Conservation (phyloP, 2,329 filamentous ascomycete species). For the Colletotrichum godetiae region DNA sequence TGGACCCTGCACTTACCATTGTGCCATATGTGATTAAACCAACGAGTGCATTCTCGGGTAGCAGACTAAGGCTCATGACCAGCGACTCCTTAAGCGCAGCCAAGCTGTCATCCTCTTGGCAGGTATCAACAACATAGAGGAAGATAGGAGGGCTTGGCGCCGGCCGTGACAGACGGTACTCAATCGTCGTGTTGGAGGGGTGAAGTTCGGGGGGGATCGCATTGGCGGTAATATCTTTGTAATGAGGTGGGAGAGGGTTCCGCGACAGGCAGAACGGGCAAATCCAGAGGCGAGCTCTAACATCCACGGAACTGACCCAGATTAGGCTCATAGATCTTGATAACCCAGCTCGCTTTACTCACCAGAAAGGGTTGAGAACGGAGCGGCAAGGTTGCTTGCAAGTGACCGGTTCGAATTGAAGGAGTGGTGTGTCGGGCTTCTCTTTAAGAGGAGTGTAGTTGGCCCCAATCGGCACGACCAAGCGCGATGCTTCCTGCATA, state of each 20-base stretch:
- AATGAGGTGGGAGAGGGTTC: slow-evolving; percentile 85
- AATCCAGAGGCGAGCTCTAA: slow-evolving; percentile 86
- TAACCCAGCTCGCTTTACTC: slow-evolving; percentile 46
- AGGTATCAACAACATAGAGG: slow-evolving; percentile 88
- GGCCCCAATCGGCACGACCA: slow-evolving; percentile 95
- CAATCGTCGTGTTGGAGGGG: slow-evolving; percentile 86
- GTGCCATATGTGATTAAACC: slow-evolving; percentile 91
- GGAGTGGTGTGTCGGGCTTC: slow-evolving; percentile 86
- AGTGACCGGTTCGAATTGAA: slow-evolving; percentile 96
- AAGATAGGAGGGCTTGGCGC: slow-evolving; percentile 90
- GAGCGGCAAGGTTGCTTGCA: slow-evolving; percentile 97
- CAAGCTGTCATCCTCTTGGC: slow-evolving; percentile 88
- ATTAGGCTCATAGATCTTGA: slow-evolving; percentile 9
- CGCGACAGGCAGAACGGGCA: slow-evolving; percentile 89
- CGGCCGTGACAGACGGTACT: slow-evolving; percentile 83
- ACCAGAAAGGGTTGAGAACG: slow-evolving; percentile 98
- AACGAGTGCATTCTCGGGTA: slow-evolving; percentile 84
- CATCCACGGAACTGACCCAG: slow-evolving; percentile 77
- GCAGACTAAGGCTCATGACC: slow-evolving; percentile 84
- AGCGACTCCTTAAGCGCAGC: slow-evolving; percentile 86
- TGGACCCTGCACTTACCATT: slow-evolving; percentile 70
- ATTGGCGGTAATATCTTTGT: slow-evolving; percentile 89
- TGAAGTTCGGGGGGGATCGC: slow-evolving; percentile 87
- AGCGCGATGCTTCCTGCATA: slow-evolving; percentile 85
- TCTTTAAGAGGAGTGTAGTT: slow-evolving; percentile 97